Evolutionary conservation across 208 protist genomes (phyloP).

Genomic region (Wallacemonas sp.): DNA sequence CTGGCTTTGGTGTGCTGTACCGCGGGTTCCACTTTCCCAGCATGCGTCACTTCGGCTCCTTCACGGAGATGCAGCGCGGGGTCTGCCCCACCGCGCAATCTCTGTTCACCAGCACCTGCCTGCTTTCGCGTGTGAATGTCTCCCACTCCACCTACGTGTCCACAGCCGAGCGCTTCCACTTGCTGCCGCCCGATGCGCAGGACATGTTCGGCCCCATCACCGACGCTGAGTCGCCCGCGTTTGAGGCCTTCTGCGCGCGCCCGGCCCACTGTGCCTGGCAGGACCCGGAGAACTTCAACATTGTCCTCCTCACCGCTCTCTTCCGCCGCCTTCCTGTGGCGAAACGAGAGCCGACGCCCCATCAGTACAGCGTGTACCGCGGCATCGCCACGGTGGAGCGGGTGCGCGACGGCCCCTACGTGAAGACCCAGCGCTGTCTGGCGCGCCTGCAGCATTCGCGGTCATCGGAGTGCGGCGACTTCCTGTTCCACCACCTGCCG

Average conservation of each 20-base stretch:
- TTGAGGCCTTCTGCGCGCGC: conserved; percentile 71
- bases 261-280: conserved; percentile 41
- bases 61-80: conserved; percentile 77
- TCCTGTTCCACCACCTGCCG: conserved; percentile 22
- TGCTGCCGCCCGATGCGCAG: conserved; percentile 32
- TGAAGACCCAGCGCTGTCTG: conserved; percentile 54
- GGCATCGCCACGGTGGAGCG: conserved; percentile 53
- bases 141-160: conserved; percentile 23
- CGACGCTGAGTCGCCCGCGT: conserved; percentile 50
- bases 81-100: conserved; percentile 64
- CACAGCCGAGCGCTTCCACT: conserved; percentile 37
- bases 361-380: conserved; percentile 38
- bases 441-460: conserved; percentile 33
- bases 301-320: conserved; percentile 56
- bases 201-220: conserved; percentile 71
- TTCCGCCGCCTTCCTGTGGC: conserved; percentile 55
- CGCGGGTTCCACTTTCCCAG: conserved; percentile 24
- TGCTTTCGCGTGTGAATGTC: conserved; percentile 29
- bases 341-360: conserved; percentile 13
- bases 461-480: conserved; percentile 68
- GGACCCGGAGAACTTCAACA: conserved; percentile 58
- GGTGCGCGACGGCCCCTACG: conserved; percentile 61
- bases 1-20: neutral
- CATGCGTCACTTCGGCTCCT: conserved; percentile 77
- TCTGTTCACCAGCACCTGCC: conserved; percentile 40